Percentiles rank a stretch among this genome's conserved stretches.
Conservation (phyloP, 108 stramenopile genomes). For the Stephanodiscus minutulus region DNA sequence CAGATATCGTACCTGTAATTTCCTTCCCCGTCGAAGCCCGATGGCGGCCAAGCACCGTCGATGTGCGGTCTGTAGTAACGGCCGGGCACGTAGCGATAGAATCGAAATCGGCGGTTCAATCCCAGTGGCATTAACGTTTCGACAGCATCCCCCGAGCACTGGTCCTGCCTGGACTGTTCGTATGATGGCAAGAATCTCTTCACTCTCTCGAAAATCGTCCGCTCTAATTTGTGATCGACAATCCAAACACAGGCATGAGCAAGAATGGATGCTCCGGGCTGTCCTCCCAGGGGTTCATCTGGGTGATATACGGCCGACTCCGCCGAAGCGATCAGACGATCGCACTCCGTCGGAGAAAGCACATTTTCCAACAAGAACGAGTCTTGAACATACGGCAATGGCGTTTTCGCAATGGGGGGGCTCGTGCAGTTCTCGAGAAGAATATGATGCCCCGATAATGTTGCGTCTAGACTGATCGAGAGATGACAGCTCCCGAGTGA, state of each 20-base stretch:
- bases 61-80: slow-evolving; percentile 68
- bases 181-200: slow-evolving; percentile 22
- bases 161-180: slow-evolving; percentile 7
- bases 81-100: slow-evolving; percentile 58
- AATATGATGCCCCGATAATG: slow-evolving; percentile 10
- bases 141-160: neutral
- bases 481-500: neutral
- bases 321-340: slow-evolving; percentile 37
- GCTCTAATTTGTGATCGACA: slow-evolving; percentile 28
- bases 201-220: slow-evolving; percentile 26
- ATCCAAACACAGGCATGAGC: slow-evolving; percentile 41
- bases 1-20: slow-evolving; percentile 42
- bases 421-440: neutral
- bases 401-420: slow-evolving; percentile 22
- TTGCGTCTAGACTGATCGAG: neutral
- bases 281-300: slow-evolving; percentile 56
- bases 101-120: slow-evolving; percentile 62
- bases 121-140: slow-evolving; percentile 33
- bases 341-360: slow-evolving; percentile 48
- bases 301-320: slow-evolving; percentile 47
- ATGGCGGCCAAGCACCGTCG: slow-evolving; percentile 70
- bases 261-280: slow-evolving; percentile 27
- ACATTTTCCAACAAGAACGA: slow-evolving; percentile 55
- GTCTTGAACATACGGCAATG: slow-evolving; percentile 41
- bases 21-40: slow-evolving; percentile 43